Base-by-base conservation (phyloP, 768 basidiomycete genomes). In the Udeniomyces megalosporus region DNA sequence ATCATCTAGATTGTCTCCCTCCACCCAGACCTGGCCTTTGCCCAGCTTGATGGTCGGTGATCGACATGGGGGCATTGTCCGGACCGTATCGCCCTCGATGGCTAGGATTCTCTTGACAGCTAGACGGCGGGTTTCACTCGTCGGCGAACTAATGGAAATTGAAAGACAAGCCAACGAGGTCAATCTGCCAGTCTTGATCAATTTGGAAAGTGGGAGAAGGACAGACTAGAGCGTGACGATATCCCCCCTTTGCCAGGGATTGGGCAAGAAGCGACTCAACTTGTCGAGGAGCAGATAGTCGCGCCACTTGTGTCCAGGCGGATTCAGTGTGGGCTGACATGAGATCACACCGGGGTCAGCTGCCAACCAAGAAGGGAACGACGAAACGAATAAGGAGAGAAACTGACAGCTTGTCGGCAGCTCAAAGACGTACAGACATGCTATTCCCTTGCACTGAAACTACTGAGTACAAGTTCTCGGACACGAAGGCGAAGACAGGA, bases 371-470 rank as follows among this genome's bases (percentile, higher is more conserved):
- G 35, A 26, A 6, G 49, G 32, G 8, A 22, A 22, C 11, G 47
- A n/a, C n/a, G n/a, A n/a, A n/a, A n/a, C n/a, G n/a, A n/a, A n/a
- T n/a, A 32, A 35, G 29, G 24, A n/a, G 42, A 42, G 59, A 26
- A 49, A 52, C 38, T 34, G 58, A 31, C 17, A 49, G 44, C 52
- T 47, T 44, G 32, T 14, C 32, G 38, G 7, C 26, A 42, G 42
- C 3, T 3, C 3, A 12, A 29, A 38, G 51, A 44, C 61, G 12
- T 0, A 62, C 61, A 7, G 47, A 48, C 61, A 62, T 62, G 35
- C 61, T 62, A 14, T 47, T 45, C 7, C 61, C 61, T 29, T 62
- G 54, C n/a, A 62, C 61, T n/a, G 61, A 62, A 3, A 62, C 61
- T 32, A 62, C 22, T 10, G 44, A 52, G 32, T 31, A 44, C 5